Base-by-base conservation (phyloP, 768 basidiomycete genomes). In the Fomitopsis pulvina region DNA sequence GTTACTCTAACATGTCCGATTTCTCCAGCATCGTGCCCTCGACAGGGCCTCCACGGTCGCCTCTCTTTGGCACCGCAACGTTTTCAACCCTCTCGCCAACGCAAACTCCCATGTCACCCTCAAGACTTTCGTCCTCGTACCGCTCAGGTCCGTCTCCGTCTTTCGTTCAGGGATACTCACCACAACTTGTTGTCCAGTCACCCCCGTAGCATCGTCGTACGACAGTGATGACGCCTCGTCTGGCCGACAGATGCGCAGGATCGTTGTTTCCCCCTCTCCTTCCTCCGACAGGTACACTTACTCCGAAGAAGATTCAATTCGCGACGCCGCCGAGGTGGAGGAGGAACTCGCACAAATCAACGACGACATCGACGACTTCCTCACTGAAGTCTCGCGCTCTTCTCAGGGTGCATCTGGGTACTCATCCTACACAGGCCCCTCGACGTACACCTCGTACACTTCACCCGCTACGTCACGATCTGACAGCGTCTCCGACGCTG, bases 271-370 rank as follows among this genome's bases (percentile, higher is more conserved):
- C 4, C 81, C 82, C 30, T 61, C 73, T 4, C 69, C 68, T 59
- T 71, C 59, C 50, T 70, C 69, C 24, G 77, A 81, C 60, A 70
- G 74, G 45, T 75, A 85, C 58, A 77, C 80, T 2, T 77, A 85
- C 57, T 76, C 80, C 37, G 87, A 77, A 51, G 76, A 74, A 53
- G 63, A 76, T 53, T 78, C 76, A 1, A 48, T 73, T 18, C 65
- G 66, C 56, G 76, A 77, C 45, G 63, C 60, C 9, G 71, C 66
- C 7, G 73, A 88, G 62, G 85, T 89, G 16, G 85, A 88, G 63
- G 80, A 78, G 18, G 74, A 80, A 14, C 74, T 90, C 42, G 80
- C 72, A 40, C 34, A 26, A 66, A 50, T 90, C 20, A 86, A 89
- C 52, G 69, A 86, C 38, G 81, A 88, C 48, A 61, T 87, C 25